Conservation (phyloP, 2,329 filamentous ascomycete species). For the Thelonectria discophora region DNA sequence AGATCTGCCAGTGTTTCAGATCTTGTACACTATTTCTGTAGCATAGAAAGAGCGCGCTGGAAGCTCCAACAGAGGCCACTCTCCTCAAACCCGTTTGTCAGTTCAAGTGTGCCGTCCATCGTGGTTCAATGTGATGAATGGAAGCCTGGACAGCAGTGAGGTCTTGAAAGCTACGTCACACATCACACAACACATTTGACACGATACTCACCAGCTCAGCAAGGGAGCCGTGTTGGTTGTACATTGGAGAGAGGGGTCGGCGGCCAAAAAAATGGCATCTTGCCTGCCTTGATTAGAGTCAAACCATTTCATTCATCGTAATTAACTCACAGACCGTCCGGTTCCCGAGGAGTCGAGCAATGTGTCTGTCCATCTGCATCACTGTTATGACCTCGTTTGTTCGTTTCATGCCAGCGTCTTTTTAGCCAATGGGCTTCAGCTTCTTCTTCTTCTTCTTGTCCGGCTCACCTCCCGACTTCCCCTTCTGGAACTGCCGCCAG, state of each 20-base stretch:
- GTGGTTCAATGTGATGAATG: neutral
- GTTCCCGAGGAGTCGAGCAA: slow-evolving; percentile 24
- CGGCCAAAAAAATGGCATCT: slow-evolving; percentile 27
- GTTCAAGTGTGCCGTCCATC: slow-evolving; percentile 16
- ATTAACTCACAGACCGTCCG: slow-evolving; percentile 46
- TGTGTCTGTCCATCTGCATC: slow-evolving; percentile 18
- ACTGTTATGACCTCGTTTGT: slow-evolving; percentile 20
- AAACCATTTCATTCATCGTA: slow-evolving; percentile 40
- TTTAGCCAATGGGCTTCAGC: slow-evolving; percentile 68
- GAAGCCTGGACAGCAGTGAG: neutral
- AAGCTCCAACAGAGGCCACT: slow-evolving; percentile 46
- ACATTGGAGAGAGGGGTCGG: slow-evolving; percentile 15
- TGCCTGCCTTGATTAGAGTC: slow-evolving; percentile 45
- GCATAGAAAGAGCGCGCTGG: slow-evolving; percentile 43
- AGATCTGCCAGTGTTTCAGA: slow-evolving; percentile 42
- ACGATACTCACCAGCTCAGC: slow-evolving; percentile 32
- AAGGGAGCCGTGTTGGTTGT: slow-evolving; percentile 19
- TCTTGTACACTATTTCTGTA: slow-evolving; percentile 47
- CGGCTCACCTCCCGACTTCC: slow-evolving; percentile 59
- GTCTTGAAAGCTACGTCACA: slow-evolving; percentile 13
- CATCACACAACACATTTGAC: slow-evolving; percentile 15
- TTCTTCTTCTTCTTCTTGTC: slow-evolving; percentile 76
- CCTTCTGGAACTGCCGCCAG: slow-evolving; percentile 92
- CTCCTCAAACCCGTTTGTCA: slow-evolving; percentile 45
- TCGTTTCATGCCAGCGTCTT: neutral